Conservation (phyloP, 169 alveolate genomes). For the Cryptosporidium sp. region DNA sequence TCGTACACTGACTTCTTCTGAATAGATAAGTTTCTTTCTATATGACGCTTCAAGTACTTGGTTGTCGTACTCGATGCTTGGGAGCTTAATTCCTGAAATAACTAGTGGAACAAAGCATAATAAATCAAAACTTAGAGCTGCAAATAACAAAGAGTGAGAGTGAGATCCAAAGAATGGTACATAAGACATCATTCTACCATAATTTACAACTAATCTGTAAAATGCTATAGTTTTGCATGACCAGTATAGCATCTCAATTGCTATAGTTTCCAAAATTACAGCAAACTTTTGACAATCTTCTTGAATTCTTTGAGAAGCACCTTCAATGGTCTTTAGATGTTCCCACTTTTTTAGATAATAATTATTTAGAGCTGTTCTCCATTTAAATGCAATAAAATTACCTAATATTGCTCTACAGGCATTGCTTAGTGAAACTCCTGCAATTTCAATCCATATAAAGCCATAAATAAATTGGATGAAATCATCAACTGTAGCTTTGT, state of each 20-base stretch:
- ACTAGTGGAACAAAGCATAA: conserved; percentile 51
- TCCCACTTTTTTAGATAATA: conserved; percentile 47
- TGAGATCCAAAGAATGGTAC: conserved; percentile 73
- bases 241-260: conserved; percentile 49
- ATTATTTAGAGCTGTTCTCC: conserved; percentile 72
- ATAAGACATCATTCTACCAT: conserved; percentile 52
- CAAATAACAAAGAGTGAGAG: conserved; percentile 50
- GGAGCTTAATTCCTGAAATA: conserved; percentile 57
- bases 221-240: conserved; percentile 34
- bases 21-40: conserved; percentile 43
- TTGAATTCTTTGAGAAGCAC: conserved; percentile 73
- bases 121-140: conserved; percentile 39
- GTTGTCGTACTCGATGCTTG: conserved; percentile 63
- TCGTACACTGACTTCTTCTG: conserved; percentile 1
- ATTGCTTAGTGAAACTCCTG: conserved; percentile 50
- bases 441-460: conserved; percentile 43
- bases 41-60: conserved; percentile 73
- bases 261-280: conserved; percentile 38
- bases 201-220: conserved; percentile 30
- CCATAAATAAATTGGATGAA: conserved; percentile 25
- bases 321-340: conserved; percentile 37
- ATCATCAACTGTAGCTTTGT: conserved; percentile 36
- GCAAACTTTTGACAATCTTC: conserved; percentile 71
- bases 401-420: conserved; percentile 42
- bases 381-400: conserved; percentile 57